A percentile compares a stretch with the other conserved stretches of the same genome.
Conservation (phyloP, 768 basidiomycete species). For the Kwoniella botswanensis region DNA sequence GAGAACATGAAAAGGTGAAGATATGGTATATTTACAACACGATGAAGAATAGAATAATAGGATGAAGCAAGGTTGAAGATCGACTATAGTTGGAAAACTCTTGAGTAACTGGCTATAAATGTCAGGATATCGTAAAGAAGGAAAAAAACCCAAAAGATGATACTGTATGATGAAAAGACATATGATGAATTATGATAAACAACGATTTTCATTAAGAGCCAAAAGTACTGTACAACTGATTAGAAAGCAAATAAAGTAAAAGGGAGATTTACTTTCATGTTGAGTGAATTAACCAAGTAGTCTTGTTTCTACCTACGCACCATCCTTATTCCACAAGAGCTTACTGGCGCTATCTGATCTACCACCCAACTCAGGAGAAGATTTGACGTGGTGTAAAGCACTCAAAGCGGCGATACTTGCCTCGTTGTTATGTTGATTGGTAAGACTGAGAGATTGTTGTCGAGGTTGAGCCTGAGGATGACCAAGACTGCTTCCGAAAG, state of each 20-base stretch:
- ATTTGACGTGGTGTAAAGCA: conserved; percentile 12
- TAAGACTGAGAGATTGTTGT: conserved; percentile 1
- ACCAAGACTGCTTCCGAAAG: not conserved
- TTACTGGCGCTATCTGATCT: not conserved
- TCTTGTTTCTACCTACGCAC: not conserved
- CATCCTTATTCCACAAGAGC: not conserved
- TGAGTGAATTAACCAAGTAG: not conserved
- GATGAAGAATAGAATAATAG: not conserved
- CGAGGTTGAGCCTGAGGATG: not conserved
- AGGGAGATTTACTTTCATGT: not conserved
- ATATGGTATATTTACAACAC: not conserved
- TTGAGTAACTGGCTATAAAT: too few species aligned
- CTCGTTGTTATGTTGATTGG: not conserved
- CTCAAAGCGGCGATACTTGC: not conserved
- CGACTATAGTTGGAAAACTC: not conserved
- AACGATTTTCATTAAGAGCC: too few species aligned
- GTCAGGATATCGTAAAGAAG: too few species aligned
- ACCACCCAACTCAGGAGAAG: conserved; percentile 16
- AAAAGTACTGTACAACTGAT: not conserved
- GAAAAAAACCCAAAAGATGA: not conserved
- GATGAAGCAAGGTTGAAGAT: conserved; percentile 5
- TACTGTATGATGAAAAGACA: conserved; percentile 4
- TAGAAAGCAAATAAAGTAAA: not conserved
- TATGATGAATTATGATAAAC: conserved; percentile 6
- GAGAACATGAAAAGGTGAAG: not conserved